Base-by-base conservation (phyloP, 768 basidiomycete genomes). In the Naganishia randhawae region DNA sequence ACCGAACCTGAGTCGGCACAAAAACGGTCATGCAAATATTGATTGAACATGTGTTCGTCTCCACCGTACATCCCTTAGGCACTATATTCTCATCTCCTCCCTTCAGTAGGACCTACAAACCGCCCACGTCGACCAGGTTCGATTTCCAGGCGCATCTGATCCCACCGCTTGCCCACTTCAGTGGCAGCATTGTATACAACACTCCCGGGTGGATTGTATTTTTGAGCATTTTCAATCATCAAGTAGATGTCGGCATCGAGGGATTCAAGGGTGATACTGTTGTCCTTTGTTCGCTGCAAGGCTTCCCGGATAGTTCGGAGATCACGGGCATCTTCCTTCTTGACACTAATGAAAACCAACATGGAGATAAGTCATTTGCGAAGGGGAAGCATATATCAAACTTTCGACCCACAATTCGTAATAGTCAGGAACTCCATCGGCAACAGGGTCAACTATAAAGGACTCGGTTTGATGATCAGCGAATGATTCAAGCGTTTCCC, bases 371-470 rank as follows among this genome's bases (percentile, higher is more conserved):
- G 42, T 37, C 22, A 51, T 50, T 27, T 61, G 35, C 11, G 19
- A 33, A 41, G 32, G n/a, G 13, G n/a, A 5, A 52, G 51, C 41
- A 19, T 16, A 29, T 42, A 16, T n/a, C 29, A 19, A 9, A 31
- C 16, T 50, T 27, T 62, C 17, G 5, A 69, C 72, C 66, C 45
- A 78, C 78, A 94, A 81, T 37, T 93, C 86, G 78, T 88, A 89
- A 76, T 98, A 98, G 10, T 87, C 86, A 8, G 94, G 95, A 61
- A 97, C 91, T 6, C 85, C 86, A 37, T 94, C 82, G 2, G 83
- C 80, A 22, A 90, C 84, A 2, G 94, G 92, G 79, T 97, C 92
- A n/a, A 97, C 92, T 48, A 90, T 88, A 65, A 88, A n/a, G 87
- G 54, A 85, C 87, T 81, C 90, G 92, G 57, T 1, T 16, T 1